Conservation (phyloP, 192 early-diverging fungal species). For the Rhizoclosmatium sp. region DNA sequence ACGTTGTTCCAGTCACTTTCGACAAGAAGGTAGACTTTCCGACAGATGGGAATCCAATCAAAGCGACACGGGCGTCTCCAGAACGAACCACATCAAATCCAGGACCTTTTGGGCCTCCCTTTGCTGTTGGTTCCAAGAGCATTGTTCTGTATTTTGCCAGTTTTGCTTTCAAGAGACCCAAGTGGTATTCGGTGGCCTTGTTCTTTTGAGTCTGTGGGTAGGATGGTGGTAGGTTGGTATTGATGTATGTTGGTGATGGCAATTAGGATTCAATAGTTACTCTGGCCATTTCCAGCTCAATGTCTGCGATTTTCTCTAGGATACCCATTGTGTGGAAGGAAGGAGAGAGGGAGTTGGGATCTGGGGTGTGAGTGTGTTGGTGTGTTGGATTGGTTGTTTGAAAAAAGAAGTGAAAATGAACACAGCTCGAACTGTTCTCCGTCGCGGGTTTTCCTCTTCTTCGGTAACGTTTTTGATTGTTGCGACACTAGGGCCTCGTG, state of each 20-base stretch:
- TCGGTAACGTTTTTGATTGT: constrained; percentile 1
- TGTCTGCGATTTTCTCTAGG: constrained; percentile 50
- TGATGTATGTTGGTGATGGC: not conserved
- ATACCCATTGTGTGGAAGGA: constrained; percentile 47
- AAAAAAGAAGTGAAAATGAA: constrained; percentile 3
- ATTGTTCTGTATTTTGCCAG: constrained; percentile 67
- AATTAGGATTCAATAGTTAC: not conserved
- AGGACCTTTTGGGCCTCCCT: constrained; percentile 65
- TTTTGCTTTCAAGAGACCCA: constrained; percentile 98
- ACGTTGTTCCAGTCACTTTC: constrained; percentile 91
- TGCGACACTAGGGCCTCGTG: not conserved
- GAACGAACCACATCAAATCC: constrained; percentile 99
- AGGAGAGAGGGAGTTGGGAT: not conserved
- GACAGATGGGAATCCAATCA: constrained; percentile 88
- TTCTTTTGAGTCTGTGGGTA: constrained; percentile 92
- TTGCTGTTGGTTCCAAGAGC: constrained; percentile 56
- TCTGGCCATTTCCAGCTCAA: constrained; percentile 35
- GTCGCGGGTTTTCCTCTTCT: constrained; percentile 1
- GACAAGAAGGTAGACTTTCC: constrained; percentile 97
- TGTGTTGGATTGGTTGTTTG: not conserved
- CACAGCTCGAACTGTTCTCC: not conserved
- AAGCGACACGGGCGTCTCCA: constrained; percentile 74
- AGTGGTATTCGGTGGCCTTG: constrained; percentile 97
- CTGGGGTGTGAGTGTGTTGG: not conserved
- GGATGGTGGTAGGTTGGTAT: not conserved